Conservation (phyloP, 2,329 filamentous ascomycete genomes). For the Shiraia sp. region DNA sequence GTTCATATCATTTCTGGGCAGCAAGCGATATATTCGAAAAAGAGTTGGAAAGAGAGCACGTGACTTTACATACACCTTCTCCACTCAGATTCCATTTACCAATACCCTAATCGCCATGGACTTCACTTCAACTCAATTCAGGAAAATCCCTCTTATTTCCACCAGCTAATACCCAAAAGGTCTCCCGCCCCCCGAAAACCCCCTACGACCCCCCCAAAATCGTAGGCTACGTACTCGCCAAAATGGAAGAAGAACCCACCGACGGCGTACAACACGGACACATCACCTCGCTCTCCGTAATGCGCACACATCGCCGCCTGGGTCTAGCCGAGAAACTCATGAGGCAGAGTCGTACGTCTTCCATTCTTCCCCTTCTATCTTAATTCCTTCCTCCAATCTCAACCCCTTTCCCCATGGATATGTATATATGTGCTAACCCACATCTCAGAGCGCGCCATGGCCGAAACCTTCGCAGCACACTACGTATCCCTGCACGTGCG, state of each 20-base stretch:
- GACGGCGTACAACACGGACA: conserved; percentile 93
- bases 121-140: too few relatives aligned
- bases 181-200: conserved; percentile 74
- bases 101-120: too few relatives aligned
- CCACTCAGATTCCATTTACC: too few relatives aligned
- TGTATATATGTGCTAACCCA: neutral
- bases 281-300: conserved; percentile 92
- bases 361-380: neutral
- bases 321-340: conserved; percentile 97
- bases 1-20: too few relatives aligned
- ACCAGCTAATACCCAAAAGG: conserved; percentile 42
- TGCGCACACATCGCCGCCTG: conserved; percentile 89
- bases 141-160: neutral
- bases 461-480: conserved; percentile 85
- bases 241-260: conserved; percentile 97
- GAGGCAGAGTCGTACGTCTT: conserved; percentile 79
- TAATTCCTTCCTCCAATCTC: neutral
- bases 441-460: conserved; percentile 83
- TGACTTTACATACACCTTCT: too few relatives aligned
- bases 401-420: neutral
- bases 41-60: neutral
- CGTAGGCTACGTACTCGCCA: conserved; percentile 97
- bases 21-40: neutral
- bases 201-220: conserved; percentile 94
- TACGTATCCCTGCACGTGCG: conserved; percentile 97